Percentiles rank a stretch among this genome's conserved stretches.
Conservation (phyloP, 164 flowering plant genomes). For the Brasenia schreberi region DNA sequence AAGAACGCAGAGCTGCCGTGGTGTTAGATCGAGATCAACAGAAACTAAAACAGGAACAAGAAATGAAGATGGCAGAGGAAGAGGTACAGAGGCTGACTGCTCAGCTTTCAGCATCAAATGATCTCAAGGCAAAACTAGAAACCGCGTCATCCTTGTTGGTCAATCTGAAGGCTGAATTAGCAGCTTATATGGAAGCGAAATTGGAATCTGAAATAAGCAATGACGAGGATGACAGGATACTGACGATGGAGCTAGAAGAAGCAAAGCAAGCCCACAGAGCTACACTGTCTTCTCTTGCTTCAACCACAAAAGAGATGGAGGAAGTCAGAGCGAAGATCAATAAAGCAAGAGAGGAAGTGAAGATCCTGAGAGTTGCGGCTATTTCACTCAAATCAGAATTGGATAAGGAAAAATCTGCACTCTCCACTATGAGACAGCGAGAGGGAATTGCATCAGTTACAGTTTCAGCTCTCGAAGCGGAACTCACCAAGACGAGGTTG, state of each 20-base stretch:
- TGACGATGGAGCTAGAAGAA: conserved; percentile 11
- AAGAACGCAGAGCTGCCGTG: conserved; percentile 72
- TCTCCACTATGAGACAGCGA: conserved; percentile 48
- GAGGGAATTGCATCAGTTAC: conserved; percentile 82
- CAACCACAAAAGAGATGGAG: conserved; percentile 64
- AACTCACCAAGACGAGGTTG: conserved; percentile 41
- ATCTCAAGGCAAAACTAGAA: conserved; percentile 52
- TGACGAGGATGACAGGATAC: conserved; percentile 8
- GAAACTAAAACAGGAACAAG: conserved; percentile 56
- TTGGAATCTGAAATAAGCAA: conserved; percentile 25
- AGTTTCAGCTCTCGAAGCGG: conserved; percentile 77
- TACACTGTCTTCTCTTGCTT: conserved; percentile 40
- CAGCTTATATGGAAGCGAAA: conserved; percentile 71
- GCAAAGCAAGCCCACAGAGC: conserved; percentile 29
- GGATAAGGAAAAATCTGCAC: conserved; percentile 57
- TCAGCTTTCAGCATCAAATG: conserved; percentile 38
- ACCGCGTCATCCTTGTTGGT: conserved; percentile 48
- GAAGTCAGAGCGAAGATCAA: conserved; percentile 63
- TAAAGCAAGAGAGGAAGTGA: conserved; percentile 59
- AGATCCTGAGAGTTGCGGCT: conserved; percentile 57
- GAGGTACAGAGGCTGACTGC: conserved; percentile 46
- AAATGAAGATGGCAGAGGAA: conserved; percentile 70
- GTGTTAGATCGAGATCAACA: conserved; percentile 74
- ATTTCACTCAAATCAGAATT: conserved; percentile 54
- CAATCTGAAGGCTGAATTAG: conserved; percentile 57